Evolutionary conservation across 2,329 filamentous ascomycete genomes (phyloP).

Genomic region (Colletotrichum shisoi): DNA sequence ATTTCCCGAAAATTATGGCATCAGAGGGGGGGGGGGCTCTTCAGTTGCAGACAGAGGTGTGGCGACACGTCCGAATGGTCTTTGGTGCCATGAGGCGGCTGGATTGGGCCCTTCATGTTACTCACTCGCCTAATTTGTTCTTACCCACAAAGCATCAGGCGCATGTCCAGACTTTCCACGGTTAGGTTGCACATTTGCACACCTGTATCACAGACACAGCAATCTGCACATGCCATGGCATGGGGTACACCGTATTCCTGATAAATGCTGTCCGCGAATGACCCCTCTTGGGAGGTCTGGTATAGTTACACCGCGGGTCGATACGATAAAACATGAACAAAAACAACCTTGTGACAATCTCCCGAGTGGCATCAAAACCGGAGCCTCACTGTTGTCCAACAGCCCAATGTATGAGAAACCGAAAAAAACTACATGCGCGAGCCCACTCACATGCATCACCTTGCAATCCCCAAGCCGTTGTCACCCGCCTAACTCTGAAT

Average conservation of each 20-base stretch:
- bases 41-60: too few species aligned
- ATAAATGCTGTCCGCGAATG: conserved; percentile 30
- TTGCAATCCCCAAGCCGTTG: conserved; percentile 18
- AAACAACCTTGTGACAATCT: conserved; percentile 32
- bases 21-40: too few species aligned
- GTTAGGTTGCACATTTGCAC: not conserved
- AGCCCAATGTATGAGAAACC: conserved; percentile 10
- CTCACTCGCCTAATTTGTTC: too few species aligned
- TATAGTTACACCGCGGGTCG: conserved; percentile 33
- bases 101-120: too few species aligned
- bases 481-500: conserved; percentile 44
- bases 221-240: conserved; percentile 11
- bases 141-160: too few species aligned
- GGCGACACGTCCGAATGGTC: too few species aligned
- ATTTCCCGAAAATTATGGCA: too few species aligned
- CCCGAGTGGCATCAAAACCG: conserved; percentile 17
- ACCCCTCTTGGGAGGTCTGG: conserved; percentile 28
- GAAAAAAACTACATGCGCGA: conserved; percentile 19
- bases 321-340: conserved; percentile 15
- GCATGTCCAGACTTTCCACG: too few species aligned
- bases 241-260: conserved; percentile 28
- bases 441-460: conserved; percentile 6
- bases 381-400: conserved; percentile 3
- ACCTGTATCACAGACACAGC: not conserved
- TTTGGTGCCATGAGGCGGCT: too few species aligned